Evolutionary conservation across 129 eudicot species (phyloP).

Genomic region (Helichrysum umbraculigerum): DNA sequence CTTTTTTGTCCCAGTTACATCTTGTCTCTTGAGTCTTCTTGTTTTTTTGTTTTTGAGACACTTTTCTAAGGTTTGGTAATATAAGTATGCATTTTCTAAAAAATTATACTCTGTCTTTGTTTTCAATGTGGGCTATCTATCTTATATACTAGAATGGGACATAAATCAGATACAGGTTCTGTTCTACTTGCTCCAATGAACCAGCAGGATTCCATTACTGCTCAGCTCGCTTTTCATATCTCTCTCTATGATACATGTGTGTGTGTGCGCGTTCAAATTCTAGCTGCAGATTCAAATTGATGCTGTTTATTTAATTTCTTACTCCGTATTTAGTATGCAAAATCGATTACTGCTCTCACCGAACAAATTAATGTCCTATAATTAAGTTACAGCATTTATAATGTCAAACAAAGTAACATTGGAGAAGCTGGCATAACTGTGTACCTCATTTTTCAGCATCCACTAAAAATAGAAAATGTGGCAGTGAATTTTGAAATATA

Average conservation of each 20-base stretch:
- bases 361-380: not conserved
- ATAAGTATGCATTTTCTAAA: no score
- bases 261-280: no score
- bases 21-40: no score
- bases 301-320: no score
- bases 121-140: no score
- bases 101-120: no score
- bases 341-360: slow-evolving; percentile 21
- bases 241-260: no score
- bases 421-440: slow-evolving; percentile 5
- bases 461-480: slow-evolving; percentile 6
- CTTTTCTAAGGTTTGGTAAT: no score
- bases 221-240: no score
- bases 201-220: slow-evolving; percentile 79
- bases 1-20: no score
- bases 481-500: slow-evolving; percentile 6
- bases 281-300: no score
- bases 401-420: not conserved
- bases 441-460: not conserved
- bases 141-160: slow-evolving; percentile 62
- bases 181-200: slow-evolving; percentile 61
- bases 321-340: slow-evolving; percentile 17
- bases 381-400: slow-evolving; percentile 1
- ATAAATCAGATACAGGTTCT: slow-evolving; percentile 66
- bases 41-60: no score